A percentile compares a stretch with the other conserved stretches of the same genome.
These are phyloP conservation scores for Plantago major DNA, from an alignment of 257 asterid genomes.

Conservation along the genomic window DNA sequence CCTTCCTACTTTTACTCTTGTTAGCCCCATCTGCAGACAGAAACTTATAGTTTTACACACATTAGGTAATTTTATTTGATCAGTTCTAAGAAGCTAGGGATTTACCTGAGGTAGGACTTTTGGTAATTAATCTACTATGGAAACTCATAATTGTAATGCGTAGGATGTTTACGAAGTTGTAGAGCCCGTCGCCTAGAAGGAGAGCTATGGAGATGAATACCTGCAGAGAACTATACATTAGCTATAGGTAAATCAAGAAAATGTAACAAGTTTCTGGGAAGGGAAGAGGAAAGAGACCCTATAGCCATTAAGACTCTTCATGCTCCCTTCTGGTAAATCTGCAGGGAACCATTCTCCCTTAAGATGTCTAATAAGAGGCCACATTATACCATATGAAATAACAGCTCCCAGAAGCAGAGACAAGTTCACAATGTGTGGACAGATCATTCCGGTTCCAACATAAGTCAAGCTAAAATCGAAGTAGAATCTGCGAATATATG, in stretches of 20 bases:
- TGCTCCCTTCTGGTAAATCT: constrained; percentile 56
- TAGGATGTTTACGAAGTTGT: constrained; percentile 60
- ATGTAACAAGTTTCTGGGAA: neutral
- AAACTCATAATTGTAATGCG: constrained; percentile 39
- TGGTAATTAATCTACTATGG: constrained; percentile 29
- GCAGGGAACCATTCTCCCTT: constrained; percentile 84
- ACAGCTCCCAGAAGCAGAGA: constrained; percentile 85
- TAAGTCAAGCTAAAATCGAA: constrained; percentile 88
- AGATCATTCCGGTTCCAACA: constrained; percentile 94
- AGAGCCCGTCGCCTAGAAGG: constrained; percentile 84
- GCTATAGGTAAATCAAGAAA: neutral
- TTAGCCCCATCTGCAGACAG: constrained; percentile 21
- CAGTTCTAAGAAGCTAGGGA: neutral
- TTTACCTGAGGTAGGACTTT: constrained; percentile 38
- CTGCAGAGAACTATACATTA: constrained; percentile 26
- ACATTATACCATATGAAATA: constrained; percentile 78
- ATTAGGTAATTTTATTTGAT: neutral
- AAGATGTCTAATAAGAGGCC: constrained; percentile 60
- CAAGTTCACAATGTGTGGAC: constrained; percentile 79
- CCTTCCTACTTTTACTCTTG: constrained; percentile 25
- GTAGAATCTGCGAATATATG: constrained; percentile 49
- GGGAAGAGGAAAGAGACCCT: constrained; percentile 38
- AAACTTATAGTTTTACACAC: constrained; percentile 1
- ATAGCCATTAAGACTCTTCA: constrained; percentile 83
- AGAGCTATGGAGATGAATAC: constrained; percentile 80